Evolutionary conservation across 306 rosid species (phyloP).

Genomic region (Ormosia emarginata): DNA sequence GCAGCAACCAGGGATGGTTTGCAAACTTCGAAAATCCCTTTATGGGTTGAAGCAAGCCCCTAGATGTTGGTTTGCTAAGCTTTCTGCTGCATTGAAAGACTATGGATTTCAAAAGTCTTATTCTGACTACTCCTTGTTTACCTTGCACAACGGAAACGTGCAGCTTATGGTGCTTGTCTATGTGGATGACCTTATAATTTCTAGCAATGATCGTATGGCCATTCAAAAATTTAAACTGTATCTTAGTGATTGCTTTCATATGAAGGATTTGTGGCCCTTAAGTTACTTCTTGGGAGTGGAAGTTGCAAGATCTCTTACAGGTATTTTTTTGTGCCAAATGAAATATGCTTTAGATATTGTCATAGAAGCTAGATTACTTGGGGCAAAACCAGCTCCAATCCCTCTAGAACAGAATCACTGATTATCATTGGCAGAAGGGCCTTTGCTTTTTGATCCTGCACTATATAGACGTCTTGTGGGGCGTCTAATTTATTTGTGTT

Average conservation of each 20-base stretch:
- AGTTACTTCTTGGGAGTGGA: too few relatives aligned
- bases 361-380: too few relatives aligned
- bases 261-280: too few relatives aligned
- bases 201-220: background rate
- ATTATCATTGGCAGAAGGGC: too few relatives aligned
- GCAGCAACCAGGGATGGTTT: background rate
- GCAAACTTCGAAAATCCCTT: background rate
- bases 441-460: too few relatives aligned
- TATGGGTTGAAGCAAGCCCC: background rate
- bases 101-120: background rate
- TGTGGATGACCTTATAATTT: background rate
- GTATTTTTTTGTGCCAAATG: too few relatives aligned
- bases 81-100: background rate
- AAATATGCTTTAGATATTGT: too few relatives aligned
- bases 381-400: too few relatives aligned
- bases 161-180: background rate
- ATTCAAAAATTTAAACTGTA: background rate
- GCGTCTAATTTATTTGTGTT: too few relatives aligned
- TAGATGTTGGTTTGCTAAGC: background rate
- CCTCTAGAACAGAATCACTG: too few relatives aligned
- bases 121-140: background rate
- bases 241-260: background rate
- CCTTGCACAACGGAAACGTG: background rate
- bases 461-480: too few relatives aligned
- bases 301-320: too few relatives aligned